phyloP scores from a whole-genome alignment of 2,329 filamentous ascomycete species.

The Claviceps sp. region DNA sequence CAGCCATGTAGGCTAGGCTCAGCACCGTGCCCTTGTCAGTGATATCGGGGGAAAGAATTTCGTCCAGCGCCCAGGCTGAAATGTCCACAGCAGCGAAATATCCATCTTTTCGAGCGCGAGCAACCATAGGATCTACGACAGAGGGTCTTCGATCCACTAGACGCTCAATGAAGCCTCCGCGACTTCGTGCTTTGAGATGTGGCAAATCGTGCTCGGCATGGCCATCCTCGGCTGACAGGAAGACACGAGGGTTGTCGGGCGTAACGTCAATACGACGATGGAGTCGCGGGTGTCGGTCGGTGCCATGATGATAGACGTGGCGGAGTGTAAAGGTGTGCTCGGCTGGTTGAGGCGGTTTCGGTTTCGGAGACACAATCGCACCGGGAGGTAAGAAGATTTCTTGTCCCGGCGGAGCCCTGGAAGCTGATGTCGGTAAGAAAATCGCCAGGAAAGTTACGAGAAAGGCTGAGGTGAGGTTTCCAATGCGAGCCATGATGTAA shows the following conservation, averaged over 20 bases:
- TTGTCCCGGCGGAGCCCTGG: slow-evolving; percentile 18
- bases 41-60: slow-evolving; percentile 65
- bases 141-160: slow-evolving; percentile 64
- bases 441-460: slow-evolving; percentile 55
- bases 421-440: slow-evolving; percentile 27
- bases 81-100: slow-evolving; percentile 53
- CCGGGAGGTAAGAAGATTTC: slow-evolving; percentile 29
- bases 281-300: slow-evolving; percentile 61
- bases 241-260: slow-evolving; percentile 38
- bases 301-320: slow-evolving; percentile 88
- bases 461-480: slow-evolving; percentile 48
- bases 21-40: slow-evolving; percentile 76
- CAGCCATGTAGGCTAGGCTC: slow-evolving; percentile 74
- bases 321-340: slow-evolving; percentile 57
- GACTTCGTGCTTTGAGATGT: slow-evolving; percentile 49
- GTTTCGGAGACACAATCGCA: slow-evolving; percentile 25
- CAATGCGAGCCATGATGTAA: slow-evolving; percentile 29
- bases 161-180: slow-evolving; percentile 59
- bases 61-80: slow-evolving; percentile 72
- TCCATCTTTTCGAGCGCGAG: slow-evolving; percentile 55
- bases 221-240: slow-evolving; percentile 47
- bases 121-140: slow-evolving; percentile 67
- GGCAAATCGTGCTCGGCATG: slow-evolving; percentile 36
- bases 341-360: slow-evolving; percentile 31
- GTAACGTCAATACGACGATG: slow-evolving; percentile 63